Percentiles rank a stretch among this genome's conserved stretches.
Conservation (phyloP, 2,329 filamentous ascomycete species). For the Chaetomium sp. region DNA sequence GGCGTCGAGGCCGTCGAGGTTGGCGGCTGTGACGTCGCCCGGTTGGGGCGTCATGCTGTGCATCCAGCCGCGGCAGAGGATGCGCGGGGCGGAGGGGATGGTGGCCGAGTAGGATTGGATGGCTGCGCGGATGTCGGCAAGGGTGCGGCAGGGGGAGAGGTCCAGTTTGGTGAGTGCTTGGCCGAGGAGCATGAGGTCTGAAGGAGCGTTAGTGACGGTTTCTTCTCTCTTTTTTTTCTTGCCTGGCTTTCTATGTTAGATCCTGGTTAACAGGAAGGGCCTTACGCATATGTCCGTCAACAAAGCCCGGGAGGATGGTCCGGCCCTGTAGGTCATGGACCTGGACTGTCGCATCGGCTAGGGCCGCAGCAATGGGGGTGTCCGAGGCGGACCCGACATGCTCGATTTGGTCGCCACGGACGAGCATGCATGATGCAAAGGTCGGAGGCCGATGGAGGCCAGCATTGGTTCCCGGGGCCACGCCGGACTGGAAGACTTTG, state of each 20-base stretch:
- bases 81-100: slow-evolving; percentile 39
- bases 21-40: slow-evolving; percentile 32
- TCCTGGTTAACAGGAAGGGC: too few species aligned
- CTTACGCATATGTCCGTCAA: slow-evolving; percentile 52
- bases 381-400: slow-evolving; percentile 33
- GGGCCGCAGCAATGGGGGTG: slow-evolving; percentile 25
- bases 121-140: slow-evolving; percentile 42
- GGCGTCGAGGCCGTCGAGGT: slow-evolving; percentile 46
- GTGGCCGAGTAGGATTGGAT: slow-evolving; percentile 40
- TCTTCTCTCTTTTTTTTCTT: too few species aligned
- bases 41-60: slow-evolving; percentile 42
- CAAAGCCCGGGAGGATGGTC: slow-evolving; percentile 47
- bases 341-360: slow-evolving; percentile 15
- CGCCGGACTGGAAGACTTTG: slow-evolving; percentile 38
- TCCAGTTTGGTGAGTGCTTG: slow-evolving; percentile 47
- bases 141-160: slow-evolving; percentile 39
- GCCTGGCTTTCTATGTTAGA: too few species aligned
- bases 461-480: slow-evolving; percentile 19
- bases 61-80: slow-evolving; percentile 51
- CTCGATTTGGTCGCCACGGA: slow-evolving; percentile 30
- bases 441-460: slow-evolving; percentile 23
- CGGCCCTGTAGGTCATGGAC: slow-evolving; percentile 33
- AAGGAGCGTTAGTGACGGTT: too few species aligned
- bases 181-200: slow-evolving; percentile 46
- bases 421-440: slow-evolving; percentile 35